Evolutionary conservation across 768 basidiomycete species (phyloP).

Genomic region (Lepiota venenata): DNA sequence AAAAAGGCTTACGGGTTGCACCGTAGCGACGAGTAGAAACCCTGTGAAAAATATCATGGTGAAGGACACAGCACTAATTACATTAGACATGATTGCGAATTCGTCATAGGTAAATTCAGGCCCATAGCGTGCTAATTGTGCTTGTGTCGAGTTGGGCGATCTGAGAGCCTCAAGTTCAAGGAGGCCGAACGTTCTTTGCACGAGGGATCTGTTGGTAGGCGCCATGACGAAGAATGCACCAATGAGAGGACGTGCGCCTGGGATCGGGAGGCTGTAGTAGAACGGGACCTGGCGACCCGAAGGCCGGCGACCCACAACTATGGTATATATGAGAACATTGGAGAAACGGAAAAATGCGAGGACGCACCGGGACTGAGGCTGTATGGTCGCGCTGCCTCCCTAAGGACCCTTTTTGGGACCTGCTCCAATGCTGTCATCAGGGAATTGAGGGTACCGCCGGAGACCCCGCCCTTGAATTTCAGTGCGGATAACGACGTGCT

Average conservation of each 20-base stretch:
- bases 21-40: conserved; percentile 26
- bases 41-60: conserved; percentile 25
- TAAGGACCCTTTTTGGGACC: conserved; percentile 31
- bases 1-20: conserved; percentile 35
- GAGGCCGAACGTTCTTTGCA: conserved; percentile 46
- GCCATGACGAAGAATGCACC: conserved; percentile 42
- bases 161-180: conserved; percentile 30
- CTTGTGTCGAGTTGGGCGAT: conserved; percentile 15
- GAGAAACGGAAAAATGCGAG: not conserved
- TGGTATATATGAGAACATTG: not conserved
- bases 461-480: conserved; percentile 43
- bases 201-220: conserved; percentile 35
- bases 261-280: conserved; percentile 35
- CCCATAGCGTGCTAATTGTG: conserved; percentile 50
- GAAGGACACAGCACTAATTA: conserved; percentile 31
- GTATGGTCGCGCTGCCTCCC: conserved; percentile 28
- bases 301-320: not conserved
- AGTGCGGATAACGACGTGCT: conserved; percentile 58
- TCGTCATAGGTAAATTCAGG: conserved; percentile 76
- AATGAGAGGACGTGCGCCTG: conserved; percentile 26
- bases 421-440: conserved; percentile 33
- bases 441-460: conserved; percentile 62
- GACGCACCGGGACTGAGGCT: conserved; percentile 40
- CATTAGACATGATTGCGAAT: conserved; percentile 44
- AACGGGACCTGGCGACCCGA: conserved; percentile 13